Evolutionary conservation across 1,284 basidiomycete species (phyloP).

Genomic region (Malassezia brasiliensis): DNA sequence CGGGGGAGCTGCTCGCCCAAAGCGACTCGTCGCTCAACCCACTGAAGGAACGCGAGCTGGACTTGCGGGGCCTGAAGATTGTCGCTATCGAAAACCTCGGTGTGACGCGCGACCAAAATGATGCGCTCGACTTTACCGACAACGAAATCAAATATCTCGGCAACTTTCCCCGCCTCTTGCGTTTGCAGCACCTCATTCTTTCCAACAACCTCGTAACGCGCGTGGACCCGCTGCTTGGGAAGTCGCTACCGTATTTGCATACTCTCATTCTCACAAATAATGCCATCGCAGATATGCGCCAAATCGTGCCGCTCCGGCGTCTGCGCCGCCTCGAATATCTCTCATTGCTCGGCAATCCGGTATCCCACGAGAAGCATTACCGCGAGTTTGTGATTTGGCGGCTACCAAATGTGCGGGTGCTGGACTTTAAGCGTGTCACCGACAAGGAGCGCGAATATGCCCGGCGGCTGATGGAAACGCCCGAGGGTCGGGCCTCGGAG

Average conservation of each 20-base stretch:
- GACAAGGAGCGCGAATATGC: slow-evolving; percentile 57
- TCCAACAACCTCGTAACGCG: slow-evolving; percentile 77
- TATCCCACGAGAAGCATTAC: slow-evolving; percentile 88
- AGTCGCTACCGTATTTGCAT: slow-evolving; percentile 71
- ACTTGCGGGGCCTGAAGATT: slow-evolving; percentile 63
- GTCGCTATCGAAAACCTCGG: slow-evolving; percentile 98
- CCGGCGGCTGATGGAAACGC: slow-evolving; percentile 30
- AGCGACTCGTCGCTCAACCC: slow-evolving; percentile 72
- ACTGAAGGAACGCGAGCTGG: slow-evolving; percentile 80
- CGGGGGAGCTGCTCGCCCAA: slow-evolving; percentile 74
- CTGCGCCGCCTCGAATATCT: slow-evolving; percentile 70
- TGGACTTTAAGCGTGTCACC: slow-evolving; percentile 93
- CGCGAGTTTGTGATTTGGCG: slow-evolving; percentile 67
- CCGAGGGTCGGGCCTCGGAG: slow-evolving; percentile 29
- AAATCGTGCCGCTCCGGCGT: slow-evolving; percentile 71
- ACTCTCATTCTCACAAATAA: slow-evolving; percentile 54
- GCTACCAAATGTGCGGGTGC: slow-evolving; percentile 63
- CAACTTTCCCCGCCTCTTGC: slow-evolving; percentile 71
- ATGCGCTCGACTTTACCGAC: slow-evolving; percentile 89
- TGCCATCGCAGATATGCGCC: slow-evolving; percentile 61
- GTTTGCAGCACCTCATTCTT: slow-evolving; percentile 67
- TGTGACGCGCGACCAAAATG: slow-evolving; percentile 91
- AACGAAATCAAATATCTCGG: slow-evolving; percentile 82
- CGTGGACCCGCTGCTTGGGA: slow-evolving; percentile 68
- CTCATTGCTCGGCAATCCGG: slow-evolving; percentile 78